Base-by-base conservation (phyloP, 305 asterid species). In the Fraxinus sp. region DNA sequence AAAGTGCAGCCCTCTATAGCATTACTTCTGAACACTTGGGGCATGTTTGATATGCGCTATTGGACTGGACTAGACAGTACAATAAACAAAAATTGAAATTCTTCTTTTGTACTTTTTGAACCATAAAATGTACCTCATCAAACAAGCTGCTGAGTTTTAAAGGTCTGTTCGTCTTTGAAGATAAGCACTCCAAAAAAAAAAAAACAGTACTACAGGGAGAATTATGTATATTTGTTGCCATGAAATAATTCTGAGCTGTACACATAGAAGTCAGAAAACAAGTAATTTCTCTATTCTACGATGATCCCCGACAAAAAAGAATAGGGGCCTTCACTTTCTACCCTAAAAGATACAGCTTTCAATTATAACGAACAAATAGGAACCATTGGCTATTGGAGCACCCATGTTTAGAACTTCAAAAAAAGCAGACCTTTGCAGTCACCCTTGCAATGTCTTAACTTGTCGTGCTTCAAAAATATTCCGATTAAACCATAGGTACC, bases 181-280 rank as follows among this genome's bases (percentile, higher is more conserved):
- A 75, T 70, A 55, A 82, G 30, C 20, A 80, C 79, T 41, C 52
- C 71, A 71, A 83, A 74, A 78, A 82, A 73, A 79, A 44, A 79
- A 13, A 14, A 46, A 46, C 83, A 68, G 76, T 78, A 85, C 81
- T 73, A 80, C 79, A 81, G 80, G 78, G 39, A 82, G 46, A 88
- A 77, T 79, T 79, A 76, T 88, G 91, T 91, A 83, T 90, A 84
- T 86, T 86, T 89, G 26, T 83, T 83, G 83, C 86, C 87, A 86
- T 57, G 36, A 87, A 93, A 84, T 80, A 87, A 85, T 84, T 88
- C 93, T 87, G 85, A 84, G 86, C 92, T 95, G 97, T 95, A 92
- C 97, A 93, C 80, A n/a, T 55, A 83, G 79, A 80, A 81, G 90
- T 83, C 87, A 86, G 89, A 86, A 85, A 84, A 81, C 72, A 87